phyloP scores from a whole-genome alignment of 306 rosid genomes.

The Trifolium dubium region DNA sequence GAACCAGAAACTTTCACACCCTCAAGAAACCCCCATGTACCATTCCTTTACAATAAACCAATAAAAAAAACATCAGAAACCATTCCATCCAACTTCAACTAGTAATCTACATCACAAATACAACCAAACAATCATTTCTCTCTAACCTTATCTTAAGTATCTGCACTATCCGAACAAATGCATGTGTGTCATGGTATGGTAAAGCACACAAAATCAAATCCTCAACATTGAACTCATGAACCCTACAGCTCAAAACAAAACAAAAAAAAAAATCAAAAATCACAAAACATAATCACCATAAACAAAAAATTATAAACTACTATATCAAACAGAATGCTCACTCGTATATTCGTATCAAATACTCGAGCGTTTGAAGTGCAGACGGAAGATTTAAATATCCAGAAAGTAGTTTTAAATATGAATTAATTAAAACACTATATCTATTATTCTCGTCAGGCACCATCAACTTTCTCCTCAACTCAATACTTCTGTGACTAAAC shows the following conservation, averaged over 20 bases:
- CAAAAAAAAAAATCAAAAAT: slow-evolving; percentile 31
- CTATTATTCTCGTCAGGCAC: slow-evolving; percentile 64
- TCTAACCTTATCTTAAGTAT: slow-evolving; percentile 71
- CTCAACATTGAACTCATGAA: slow-evolving; percentile 73
- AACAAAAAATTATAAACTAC: not conserved
- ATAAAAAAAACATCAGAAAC: slow-evolving; percentile 40
- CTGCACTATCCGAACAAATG: slow-evolving; percentile 76
- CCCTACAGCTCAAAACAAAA: slow-evolving; percentile 58
- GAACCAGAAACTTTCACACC: slow-evolving; percentile 87
- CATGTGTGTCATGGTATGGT: slow-evolving; percentile 89
- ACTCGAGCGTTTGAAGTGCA: slow-evolving; percentile 79
- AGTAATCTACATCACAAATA: slow-evolving; percentile 14
- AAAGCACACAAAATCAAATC: slow-evolving; percentile 76
- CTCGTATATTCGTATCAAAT: slow-evolving; percentile 85
- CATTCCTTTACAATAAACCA: slow-evolving; percentile 55
- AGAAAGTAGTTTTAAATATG: slow-evolving; percentile 68
- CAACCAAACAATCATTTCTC: slow-evolving; percentile 23
- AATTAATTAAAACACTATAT: slow-evolving; percentile 60
- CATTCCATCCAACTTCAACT: slow-evolving; percentile 25
- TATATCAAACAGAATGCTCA: slow-evolving; percentile 40
- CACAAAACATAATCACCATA: not conserved
- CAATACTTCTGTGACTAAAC: slow-evolving; percentile 68
- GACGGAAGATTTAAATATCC: slow-evolving; percentile 64
- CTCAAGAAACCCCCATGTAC: slow-evolving; percentile 80
- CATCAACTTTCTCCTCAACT: slow-evolving; percentile 82